Conservation (phyloP, 129 eudicot species). For the Chrysanthemum seticuspe region DNA sequence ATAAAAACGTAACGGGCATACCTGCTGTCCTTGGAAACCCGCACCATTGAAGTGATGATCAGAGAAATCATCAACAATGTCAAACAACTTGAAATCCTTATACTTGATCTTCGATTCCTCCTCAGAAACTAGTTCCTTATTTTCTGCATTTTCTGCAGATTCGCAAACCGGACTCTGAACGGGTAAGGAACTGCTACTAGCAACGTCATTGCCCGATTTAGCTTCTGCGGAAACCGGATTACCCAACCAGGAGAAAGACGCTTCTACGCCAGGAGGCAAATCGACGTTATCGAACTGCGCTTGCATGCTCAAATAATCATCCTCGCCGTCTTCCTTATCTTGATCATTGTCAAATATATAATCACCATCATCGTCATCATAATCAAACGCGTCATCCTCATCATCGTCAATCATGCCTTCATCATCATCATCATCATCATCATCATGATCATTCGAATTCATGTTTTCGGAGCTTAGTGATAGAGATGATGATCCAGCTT, state of each 20-base stretch:
- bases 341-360: constrained; percentile 36
- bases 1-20: not conserved
- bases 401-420: constrained; percentile 28
- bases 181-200: constrained; percentile 44
- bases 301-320: constrained; percentile 57
- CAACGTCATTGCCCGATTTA: constrained; percentile 2
- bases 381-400: constrained; percentile 21
- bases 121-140: constrained; percentile 29
- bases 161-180: not conserved
- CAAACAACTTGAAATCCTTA: constrained; percentile 54
- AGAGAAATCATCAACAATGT: constrained; percentile 54
- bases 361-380: constrained; percentile 42
- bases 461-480: no score
- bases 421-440: constrained; percentile 17
- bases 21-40: constrained; percentile 47
- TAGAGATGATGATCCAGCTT: no score
- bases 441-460: no score
- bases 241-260: constrained; percentile 60
- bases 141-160: constrained; percentile 11
- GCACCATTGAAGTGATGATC: constrained; percentile 51
- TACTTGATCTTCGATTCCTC: constrained; percentile 39
- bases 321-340: constrained; percentile 28
- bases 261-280: constrained; percentile 82
- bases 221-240: not conserved
- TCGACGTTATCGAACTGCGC: constrained; percentile 72